Base-by-base conservation (phyloP, 2,329 filamentous ascomycete genomes). In the Claviceps capensis region DNA sequence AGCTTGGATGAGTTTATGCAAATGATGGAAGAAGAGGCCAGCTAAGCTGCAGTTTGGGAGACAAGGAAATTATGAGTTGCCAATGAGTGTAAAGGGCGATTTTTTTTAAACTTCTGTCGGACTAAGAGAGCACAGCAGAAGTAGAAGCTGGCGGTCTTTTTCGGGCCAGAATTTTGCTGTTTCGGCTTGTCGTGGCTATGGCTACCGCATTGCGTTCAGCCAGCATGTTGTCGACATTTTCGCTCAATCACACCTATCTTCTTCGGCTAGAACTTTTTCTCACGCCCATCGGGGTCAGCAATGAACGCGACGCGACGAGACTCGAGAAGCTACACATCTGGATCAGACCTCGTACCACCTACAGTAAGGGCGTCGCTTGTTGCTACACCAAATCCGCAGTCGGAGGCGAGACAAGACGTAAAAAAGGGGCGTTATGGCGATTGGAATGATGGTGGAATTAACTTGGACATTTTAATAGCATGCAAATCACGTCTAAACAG, bases 1-100 rank as follows among this genome's bases (percentile, higher is more conserved):
- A 81, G 79, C 57, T 73, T 79, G 58, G 82, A 85, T 53, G 82
- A 86, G 65, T 86, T 86, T 63, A 77, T 82, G 50, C 78, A 80
- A 61, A 79, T 83, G 69, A 77, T 78, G 73, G 68, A 70, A 54
- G 68, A 70, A 54, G 68, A 71, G 60, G 67, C 67, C 63, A 65
- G 50, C 67, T 65, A 60, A 42, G 23, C 34, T 38, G 3, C 9
- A 16, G 17, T 14, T 17, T 5, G 30, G 41, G 19, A 11, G 4
- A 19, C 3, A 26, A 23, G 2, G 9, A 34, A 34, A 34, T 34
- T 34, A 11, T 19, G 13, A 23, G 7, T 44, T 22, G 48, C 26
- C 36, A 34, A 44, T 11, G 22, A 16, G n/a, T 16, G 40, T 14
- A 5, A 16, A 34, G 11, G 16, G 48, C 9, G 11, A 5, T n/a